Evolutionary conservation across 345 rosid genomes (phyloP), one percentile per base, ranked within the genome.

Genomic region (Hevea brasiliensis): DNA sequence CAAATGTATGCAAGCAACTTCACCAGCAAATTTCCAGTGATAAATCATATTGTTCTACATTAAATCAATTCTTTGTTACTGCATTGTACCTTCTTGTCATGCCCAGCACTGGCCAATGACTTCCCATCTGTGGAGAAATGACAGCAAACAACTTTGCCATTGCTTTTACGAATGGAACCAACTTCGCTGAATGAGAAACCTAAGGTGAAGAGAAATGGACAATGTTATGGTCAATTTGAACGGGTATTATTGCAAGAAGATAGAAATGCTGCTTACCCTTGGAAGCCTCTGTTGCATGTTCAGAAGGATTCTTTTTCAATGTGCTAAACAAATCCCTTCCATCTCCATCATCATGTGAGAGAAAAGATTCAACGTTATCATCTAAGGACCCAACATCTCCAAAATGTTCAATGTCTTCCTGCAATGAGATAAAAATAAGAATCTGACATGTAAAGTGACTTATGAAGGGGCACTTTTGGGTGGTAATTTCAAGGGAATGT

Each of bases 121-220:
- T 89, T 95, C 72, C 99, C 99, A 86, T 95, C 99, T 56, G 94
- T 84, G 57, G 98, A 91, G 88, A 92, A 95, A 85, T 86, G 93
- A 74, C 98, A 95, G 87, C 98, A 95, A 73, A 84, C 89, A 85
- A 95, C 99, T 85, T 95, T 92, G 76, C 83, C 75, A 74, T 76
- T 84, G 82, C 97, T 92, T 88, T 87, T 84, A 59, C 92, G 83
- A 73, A 90, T 92, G 45, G 90, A 94, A 76, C 94, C 83, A 82
- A 89, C 98, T 89, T 94, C 96, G 17, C 47, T 84, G 84, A 94
- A 92, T 75, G 88, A 76, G 76, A 90, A 87, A 82, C 81, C 98
- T 92, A 88, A 72, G 73, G 80, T 44, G 58, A 35, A 71, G 75
- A 77, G 82, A 76, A 66, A 56, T 23, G 37, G 57, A 21, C 67